Evolutionary conservation across 441 rosid species (phyloP).

Genomic region (Cnidoscolus chayamansa): DNA sequence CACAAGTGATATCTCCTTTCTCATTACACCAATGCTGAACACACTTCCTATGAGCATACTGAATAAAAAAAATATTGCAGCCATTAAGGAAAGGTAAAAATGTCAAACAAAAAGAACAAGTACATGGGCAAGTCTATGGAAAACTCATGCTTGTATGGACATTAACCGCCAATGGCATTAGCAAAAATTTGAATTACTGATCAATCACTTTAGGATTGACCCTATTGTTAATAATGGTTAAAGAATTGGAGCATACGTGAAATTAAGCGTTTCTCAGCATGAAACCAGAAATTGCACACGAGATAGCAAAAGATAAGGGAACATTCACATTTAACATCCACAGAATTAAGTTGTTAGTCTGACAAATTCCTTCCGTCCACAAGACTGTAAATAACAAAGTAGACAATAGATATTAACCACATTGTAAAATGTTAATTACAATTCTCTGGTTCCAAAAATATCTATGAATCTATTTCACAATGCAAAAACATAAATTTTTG

Average conservation of each 20-base stretch:
- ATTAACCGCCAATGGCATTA: not conserved
- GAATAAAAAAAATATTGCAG: constrained; percentile 23
- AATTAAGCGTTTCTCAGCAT: not conserved
- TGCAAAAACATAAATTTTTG: not conserved
- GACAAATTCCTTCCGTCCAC: not conserved
- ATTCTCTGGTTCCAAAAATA: not conserved
- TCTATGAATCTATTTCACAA: too few relatives aligned
- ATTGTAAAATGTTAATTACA: not conserved
- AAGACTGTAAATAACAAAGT: not conserved
- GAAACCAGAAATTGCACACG: not conserved
- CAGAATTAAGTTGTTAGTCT: not conserved
- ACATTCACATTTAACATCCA: not conserved
- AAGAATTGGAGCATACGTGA: not conserved
- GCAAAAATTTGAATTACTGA: not conserved
- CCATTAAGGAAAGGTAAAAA: not conserved
- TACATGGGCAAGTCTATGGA: not conserved
- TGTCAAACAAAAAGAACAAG: not conserved
- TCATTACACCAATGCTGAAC: constrained; percentile 94
- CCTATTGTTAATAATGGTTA: not conserved
- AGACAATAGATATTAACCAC: not conserved
- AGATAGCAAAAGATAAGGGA: not conserved
- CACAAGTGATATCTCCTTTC: constrained; percentile 78
- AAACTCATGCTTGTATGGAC: not conserved
- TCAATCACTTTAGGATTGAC: not conserved
- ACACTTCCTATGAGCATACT: constrained; percentile 87